Evolutionary conservation across 2,329 filamentous ascomycete species (phyloP).

Genomic region (Emmonsiellopsis sp.): DNA sequence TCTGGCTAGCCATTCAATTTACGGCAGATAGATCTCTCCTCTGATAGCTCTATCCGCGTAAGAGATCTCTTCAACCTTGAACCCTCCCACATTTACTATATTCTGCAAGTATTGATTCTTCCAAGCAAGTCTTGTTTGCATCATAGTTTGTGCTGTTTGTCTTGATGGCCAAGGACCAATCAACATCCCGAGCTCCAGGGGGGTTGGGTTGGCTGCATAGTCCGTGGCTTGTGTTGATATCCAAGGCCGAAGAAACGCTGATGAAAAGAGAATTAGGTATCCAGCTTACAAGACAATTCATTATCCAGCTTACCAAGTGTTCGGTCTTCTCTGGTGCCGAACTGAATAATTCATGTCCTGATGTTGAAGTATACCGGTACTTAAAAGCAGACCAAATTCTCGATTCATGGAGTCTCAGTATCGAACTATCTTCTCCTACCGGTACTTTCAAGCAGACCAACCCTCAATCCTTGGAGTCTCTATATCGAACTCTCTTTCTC

Average conservation of each 20-base stretch:
- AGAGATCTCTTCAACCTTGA: too few relatives aligned
- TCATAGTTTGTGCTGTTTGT: background rate
- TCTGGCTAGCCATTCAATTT: too few relatives aligned
- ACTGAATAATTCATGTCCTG: constrained; percentile 1
- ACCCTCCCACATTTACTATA: background rate
- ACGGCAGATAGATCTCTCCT: too few relatives aligned
- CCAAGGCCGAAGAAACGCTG: background rate
- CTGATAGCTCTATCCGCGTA: too few relatives aligned
- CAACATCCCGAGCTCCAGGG: too few relatives aligned
- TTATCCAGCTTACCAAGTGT: background rate
- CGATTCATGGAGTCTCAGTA: too few relatives aligned
- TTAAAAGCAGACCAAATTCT: background rate
- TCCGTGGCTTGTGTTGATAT: background rate
- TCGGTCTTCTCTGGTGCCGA: background rate
- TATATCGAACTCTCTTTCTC: background rate
- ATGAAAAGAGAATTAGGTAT: background rate
- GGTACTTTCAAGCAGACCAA: background rate
- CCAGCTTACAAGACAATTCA: background rate
- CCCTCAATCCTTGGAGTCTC: background rate
- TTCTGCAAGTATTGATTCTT: background rate
- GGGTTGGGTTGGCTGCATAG: too few relatives aligned
- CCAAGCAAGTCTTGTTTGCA: background rate
- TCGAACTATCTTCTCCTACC: too few relatives aligned
- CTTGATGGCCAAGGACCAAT: too few relatives aligned
- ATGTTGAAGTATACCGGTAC: background rate